These are phyloP conservation scores for Pecoramyces ruminantium DNA, from an alignment of 192 early-diverging fungal genomes.

Conservation along the genomic window DNA sequence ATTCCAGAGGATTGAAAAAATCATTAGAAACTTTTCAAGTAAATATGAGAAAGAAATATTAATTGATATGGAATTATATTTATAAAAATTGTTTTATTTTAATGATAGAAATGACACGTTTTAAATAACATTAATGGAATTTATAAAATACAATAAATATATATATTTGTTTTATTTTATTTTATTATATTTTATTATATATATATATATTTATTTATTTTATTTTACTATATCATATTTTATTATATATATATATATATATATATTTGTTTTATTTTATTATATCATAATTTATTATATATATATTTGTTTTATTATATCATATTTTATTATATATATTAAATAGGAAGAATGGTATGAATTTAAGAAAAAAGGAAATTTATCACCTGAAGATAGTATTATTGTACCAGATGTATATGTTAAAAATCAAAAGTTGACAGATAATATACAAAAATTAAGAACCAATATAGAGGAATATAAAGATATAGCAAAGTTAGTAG, in stretches of 20 bases:
- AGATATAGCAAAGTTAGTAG: conserved; percentile 28
- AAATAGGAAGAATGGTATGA: conserved; percentile 42
- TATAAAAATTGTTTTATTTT: too few species aligned
- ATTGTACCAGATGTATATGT: conserved; percentile 37
- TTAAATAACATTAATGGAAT: too few species aligned
- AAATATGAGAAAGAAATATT: neutral
- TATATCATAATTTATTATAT: neutral
- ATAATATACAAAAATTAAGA: conserved; percentile 22
- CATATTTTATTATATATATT: neutral
- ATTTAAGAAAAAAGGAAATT: conserved; percentile 19
- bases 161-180: too few species aligned
- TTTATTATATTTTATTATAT: too few species aligned
- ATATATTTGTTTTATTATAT: neutral
- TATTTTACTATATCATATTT: too few species aligned
- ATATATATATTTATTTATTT: too few species aligned
- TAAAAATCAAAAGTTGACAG: conserved; percentile 27
- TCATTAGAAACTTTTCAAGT: conserved; percentile 40
- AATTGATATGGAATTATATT: too few species aligned
- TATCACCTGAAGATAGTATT: conserved; percentile 19
- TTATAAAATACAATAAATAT: too few species aligned
- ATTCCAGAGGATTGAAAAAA: conserved; percentile 23
- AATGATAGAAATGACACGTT: too few species aligned
- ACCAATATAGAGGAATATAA: conserved; percentile 32
- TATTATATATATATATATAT: too few species aligned
- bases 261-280: too few species aligned